These are phyloP conservation scores for Phlyctochytrium planicorne DNA, from an alignment of 192 early-diverging fungal genomes.

Conservation along the genomic window DNA sequence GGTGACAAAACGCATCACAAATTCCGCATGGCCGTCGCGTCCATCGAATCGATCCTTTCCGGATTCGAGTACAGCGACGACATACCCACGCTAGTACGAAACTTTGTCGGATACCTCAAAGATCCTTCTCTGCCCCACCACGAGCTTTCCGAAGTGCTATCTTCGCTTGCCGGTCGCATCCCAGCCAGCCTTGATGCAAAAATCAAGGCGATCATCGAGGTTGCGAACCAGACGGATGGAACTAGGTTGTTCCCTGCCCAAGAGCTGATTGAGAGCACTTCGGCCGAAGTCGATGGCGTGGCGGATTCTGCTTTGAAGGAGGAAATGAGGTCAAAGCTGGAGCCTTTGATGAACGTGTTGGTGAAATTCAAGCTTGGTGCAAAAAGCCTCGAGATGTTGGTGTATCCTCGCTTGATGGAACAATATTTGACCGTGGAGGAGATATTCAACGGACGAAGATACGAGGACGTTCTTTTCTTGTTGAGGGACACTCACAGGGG, in stretches of 20 bases:
- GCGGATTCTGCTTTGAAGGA: conserved; percentile 59
- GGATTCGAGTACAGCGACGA: conserved; percentile 85
- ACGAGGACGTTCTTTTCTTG: conserved; percentile 81
- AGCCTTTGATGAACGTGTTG: conserved; percentile 70
- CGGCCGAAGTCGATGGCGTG: conserved; percentile 33
- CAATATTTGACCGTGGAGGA: conserved; percentile 83
- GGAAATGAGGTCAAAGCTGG: conserved; percentile 44
- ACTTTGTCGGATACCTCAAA: conserved; percentile 71
- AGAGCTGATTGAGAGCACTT: conserved; percentile 47
- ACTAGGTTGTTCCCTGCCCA: too few relatives aligned
- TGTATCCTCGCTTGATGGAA: conserved; percentile 75
- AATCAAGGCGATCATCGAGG: conserved; percentile 22
- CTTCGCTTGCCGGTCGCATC: conserved; percentile 82
- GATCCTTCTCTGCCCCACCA: conserved; percentile 80
- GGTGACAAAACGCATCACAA: conserved; percentile 90
- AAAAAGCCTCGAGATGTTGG: conserved; percentile 69
- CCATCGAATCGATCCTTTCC: conserved; percentile 73
- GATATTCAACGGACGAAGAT: conserved; percentile 69
- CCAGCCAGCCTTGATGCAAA: conserved; percentile 56
- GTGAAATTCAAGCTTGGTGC: conserved; percentile 73
- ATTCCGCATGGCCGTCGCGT: conserved; percentile 58
- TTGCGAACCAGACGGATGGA: too few relatives aligned
- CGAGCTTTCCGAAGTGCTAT: conserved; percentile 77
- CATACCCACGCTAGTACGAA: conserved; percentile 66
- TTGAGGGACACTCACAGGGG: conserved; percentile 85